Percentiles rank a stretch among this genome's conserved stretches.
Evolutionary conservation across 768 basidiomycete genomes (phyloP).

Genomic region (Phanerochaete carnosa): DNA sequence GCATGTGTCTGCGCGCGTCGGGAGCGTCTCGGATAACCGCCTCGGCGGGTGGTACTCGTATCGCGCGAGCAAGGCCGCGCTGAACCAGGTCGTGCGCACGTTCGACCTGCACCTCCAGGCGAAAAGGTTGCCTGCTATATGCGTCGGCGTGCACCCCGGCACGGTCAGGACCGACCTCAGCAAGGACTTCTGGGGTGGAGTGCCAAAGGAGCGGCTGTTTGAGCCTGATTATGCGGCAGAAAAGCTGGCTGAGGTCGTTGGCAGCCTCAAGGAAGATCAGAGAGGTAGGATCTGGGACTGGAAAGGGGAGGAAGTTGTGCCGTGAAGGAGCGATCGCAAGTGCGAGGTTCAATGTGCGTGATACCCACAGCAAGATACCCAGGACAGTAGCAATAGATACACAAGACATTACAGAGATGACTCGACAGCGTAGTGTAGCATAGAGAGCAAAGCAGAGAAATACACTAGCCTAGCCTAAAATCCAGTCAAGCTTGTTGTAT

Average conservation of each 20-base stretch:
- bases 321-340: slow-evolving; percentile 9
- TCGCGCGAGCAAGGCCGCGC: slow-evolving; percentile 57
- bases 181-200: slow-evolving; percentile 47
- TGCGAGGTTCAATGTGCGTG: neutral
- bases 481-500: neutral
- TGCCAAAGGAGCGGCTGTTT: slow-evolving; percentile 37
- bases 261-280: slow-evolving; percentile 34
- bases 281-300: slow-evolving; percentile 58
- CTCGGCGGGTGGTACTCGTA: slow-evolving; percentile 64
- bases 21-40: slow-evolving; percentile 55
- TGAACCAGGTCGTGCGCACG: slow-evolving; percentile 61
- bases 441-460: neutral
- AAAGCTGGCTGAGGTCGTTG: slow-evolving; percentile 44
- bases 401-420: neutral
- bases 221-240: slow-evolving; percentile 49
- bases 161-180: slow-evolving; percentile 60
- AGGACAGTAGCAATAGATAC: neutral
- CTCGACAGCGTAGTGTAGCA: neutral
- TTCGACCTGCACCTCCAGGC: slow-evolving; percentile 53
- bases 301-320: slow-evolving; percentile 46
- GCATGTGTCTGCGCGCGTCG: slow-evolving; percentile 57
- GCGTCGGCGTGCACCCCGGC: slow-evolving; percentile 56
- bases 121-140: slow-evolving; percentile 45
- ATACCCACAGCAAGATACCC: neutral
- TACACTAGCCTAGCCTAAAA: neutral